Percentiles rank a stretch among this genome's conserved stretches.
phyloP scores from a whole-genome alignment of 305 asterid genomes.

The Rubia tinctorum region DNA sequence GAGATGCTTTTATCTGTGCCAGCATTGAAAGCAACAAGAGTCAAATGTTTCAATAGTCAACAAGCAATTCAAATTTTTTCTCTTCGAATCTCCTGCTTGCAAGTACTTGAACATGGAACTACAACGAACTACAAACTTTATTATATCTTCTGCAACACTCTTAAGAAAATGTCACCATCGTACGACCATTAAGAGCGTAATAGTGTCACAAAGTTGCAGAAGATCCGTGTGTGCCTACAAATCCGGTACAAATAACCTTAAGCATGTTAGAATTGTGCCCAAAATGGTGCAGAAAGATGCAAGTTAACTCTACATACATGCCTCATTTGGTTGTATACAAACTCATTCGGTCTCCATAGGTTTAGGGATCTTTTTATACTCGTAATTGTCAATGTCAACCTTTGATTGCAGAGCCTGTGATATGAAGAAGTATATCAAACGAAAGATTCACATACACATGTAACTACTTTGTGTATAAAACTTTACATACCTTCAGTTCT shows the following conservation, averaged over 20 bases:
- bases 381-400: slow-evolving; percentile 73
- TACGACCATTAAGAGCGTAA: neutral
- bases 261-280: neutral
- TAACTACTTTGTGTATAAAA: neutral
- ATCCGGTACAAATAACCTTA: neutral
- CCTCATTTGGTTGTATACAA: neutral
- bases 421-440: slow-evolving; percentile 5
- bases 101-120: neutral
- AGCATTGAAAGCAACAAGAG: neutral
- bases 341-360: slow-evolving; percentile 51
- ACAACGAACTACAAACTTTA: too few relatives aligned
- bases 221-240: neutral
- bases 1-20: neutral
- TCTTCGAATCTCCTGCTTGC: neutral
- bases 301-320: neutral
- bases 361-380: slow-evolving; percentile 87
- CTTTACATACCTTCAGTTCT: slow-evolving; percentile 66
- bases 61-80: neutral
- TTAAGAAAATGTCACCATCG: neutral
- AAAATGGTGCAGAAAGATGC: neutral
- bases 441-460: slow-evolving; percentile 7
- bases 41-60: neutral
- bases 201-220: neutral
- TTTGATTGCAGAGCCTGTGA: slow-evolving; percentile 71
- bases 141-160: too few relatives aligned